These are phyloP conservation scores for Atkinsonella hypoxylon DNA, from an alignment of 2,329 filamentous ascomycete genomes.

Conservation along the genomic window DNA sequence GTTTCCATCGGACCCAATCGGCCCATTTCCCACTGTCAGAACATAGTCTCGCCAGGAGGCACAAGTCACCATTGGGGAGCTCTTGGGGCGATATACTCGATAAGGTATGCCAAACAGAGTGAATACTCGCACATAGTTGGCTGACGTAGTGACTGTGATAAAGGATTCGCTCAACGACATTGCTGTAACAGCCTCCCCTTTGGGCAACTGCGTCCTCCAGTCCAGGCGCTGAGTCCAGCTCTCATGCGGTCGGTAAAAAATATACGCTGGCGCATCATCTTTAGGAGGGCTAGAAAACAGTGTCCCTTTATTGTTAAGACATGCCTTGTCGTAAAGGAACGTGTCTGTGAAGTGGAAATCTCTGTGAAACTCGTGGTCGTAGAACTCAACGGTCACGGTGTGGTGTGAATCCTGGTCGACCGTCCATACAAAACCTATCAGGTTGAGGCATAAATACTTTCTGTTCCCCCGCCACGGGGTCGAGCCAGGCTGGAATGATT, in stretches of 20 bases:
- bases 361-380: conserved; percentile 81
- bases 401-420: conserved; percentile 89
- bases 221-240: conserved; percentile 87
- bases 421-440: conserved; percentile 93
- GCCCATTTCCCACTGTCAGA: conserved; percentile 89
- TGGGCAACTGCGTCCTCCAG: conserved; percentile 80
- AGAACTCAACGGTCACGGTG: conserved; percentile 94
- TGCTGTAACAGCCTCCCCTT: conserved; percentile 73
- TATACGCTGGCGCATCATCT: conserved; percentile 54
- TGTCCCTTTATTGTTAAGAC: conserved; percentile 72
- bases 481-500: conserved; percentile 82
- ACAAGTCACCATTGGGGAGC: conserved; percentile 79
- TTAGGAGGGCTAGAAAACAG: conserved; percentile 72
- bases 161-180: conserved; percentile 89
- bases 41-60: conserved; percentile 93
- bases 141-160: conserved; percentile 75
- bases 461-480: conserved; percentile 94
- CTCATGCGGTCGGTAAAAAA: conserved; percentile 97
- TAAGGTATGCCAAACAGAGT: conserved; percentile 86
- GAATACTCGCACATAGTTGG: conserved; percentile 83
- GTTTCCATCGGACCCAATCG: conserved; percentile 65
- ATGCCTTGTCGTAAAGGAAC: conserved; percentile 92
- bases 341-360: conserved; percentile 98
- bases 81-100: conserved; percentile 84
- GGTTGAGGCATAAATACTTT: conserved; percentile 84